A percentile compares a stretch with the other conserved stretches of the same genome.
These are phyloP conservation scores for Novymonas esmeraldas DNA, from an alignment of 208 protist genomes.

Conservation along the genomic window DNA sequence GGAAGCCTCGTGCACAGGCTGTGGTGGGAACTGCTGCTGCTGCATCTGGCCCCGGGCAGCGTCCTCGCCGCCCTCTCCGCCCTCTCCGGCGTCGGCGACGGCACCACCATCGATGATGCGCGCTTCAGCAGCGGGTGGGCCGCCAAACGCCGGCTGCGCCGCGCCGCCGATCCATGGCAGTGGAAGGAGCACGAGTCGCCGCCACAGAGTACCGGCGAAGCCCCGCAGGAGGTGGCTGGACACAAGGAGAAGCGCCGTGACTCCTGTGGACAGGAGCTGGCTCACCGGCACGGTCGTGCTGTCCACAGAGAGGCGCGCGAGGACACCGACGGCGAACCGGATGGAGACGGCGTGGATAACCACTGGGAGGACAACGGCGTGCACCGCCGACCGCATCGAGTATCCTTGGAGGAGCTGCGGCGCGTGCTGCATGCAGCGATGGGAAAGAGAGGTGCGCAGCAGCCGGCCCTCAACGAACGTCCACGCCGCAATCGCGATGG, in stretches of 20 bases:
- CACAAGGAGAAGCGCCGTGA: no score
- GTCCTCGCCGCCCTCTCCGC: no score
- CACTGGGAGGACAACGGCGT: slow-evolving; percentile 21
- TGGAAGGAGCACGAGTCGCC: no score
- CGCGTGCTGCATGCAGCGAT: slow-evolving; percentile 19
- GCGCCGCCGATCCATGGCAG: no score
- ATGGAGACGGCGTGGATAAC: slow-evolving; percentile 17
- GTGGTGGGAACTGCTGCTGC: not conserved
- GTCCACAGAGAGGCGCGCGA: slow-evolving; percentile 10
- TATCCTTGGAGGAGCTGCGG: slow-evolving; percentile 9
- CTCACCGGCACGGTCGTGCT: not conserved
- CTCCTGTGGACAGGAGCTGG: not conserved
- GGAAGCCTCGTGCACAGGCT: not conserved
- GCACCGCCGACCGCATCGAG: slow-evolving; percentile 4
- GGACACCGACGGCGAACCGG: slow-evolving; percentile 9
- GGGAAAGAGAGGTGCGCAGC: slow-evolving; percentile 23
- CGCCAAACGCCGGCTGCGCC: no score
- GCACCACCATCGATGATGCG: no score
- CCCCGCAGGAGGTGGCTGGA: no score
- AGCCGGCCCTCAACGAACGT: slow-evolving; percentile 6
- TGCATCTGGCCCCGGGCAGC: no score
- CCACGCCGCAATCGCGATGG: slow-evolving; percentile 7
- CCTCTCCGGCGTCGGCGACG: no score
- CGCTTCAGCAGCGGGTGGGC: no score
- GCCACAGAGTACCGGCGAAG: no score